Base-by-base conservation (phyloP, 768 basidiomycete genomes). In the Daedaleopsis sinensis region DNA sequence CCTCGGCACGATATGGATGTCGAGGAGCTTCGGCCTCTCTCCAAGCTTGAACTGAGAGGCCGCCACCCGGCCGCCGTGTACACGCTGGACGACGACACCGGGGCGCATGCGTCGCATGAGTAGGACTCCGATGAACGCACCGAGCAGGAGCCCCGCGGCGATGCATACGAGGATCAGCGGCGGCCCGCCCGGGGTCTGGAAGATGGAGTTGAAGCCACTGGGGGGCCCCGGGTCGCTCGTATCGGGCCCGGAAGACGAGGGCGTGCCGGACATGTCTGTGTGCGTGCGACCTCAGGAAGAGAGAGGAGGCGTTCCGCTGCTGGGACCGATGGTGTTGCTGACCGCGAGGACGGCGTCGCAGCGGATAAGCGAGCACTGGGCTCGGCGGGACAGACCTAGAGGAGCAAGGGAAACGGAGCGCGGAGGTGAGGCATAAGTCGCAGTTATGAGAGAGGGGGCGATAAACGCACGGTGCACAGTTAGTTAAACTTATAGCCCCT, bases 141-240 rank as follows among this genome's bases (percentile, higher is more conserved):
- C 65, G 37, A 68, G 38, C 43, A 68, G 62, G 21, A 68, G 58
- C 0, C 65, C 67, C 16, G 60, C 65, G 42, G 64, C 67, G 60
- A 68, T 61, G 58, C 63, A 66, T 18, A 68, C 67, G 63, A 68
- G 65, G 59, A 68, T 68, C 51, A 68, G 63, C 23, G 67, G 67
- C 12, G 67, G 62, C 10, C 65, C 67, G 48, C 59, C 62, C 13
- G 62, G 55, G 42, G 63, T 61, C 58, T 63, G 58, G 52, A 65
- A 58, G 24, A 65, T 59, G 48, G 61, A 64, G 21, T 16, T 21
- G 57, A 56, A 53, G 42, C 19, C 27, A 32, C 49, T 39, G 16
- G 43, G 21, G 43, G 15, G 24, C 48, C 18, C 55, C 12, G 42
- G 42, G 48, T 13, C 19, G 21, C 39, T n/a, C 24, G 21, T 46